Percentiles rank a stretch among this genome's conserved stretches.
These are phyloP conservation scores for Daucus carota DNA, from an alignment of 129 eudicot genomes.

Conservation along the genomic window DH1_v3.0 NC_030385.2:11775501-11776000, in stretches of 20 bases:
- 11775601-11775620: background rate
- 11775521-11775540: background rate
- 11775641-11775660: constrained; percentile 1
- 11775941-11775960: constrained; percentile 18
- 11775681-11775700: background rate
- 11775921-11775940: constrained; percentile 23
- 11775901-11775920: constrained; percentile 11
- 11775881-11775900: constrained; percentile 31
- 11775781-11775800: constrained; percentile 6
- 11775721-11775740: background rate
- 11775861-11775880: constrained; percentile 5
- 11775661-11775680: constrained; percentile 9
- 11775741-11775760: constrained; percentile 20
- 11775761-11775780: constrained; percentile 19
- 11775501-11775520: background rate
- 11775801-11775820: background rate
- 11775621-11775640: background rate
- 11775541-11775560: background rate
- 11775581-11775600: background rate
- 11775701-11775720: background rate
- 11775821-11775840: constrained; percentile 17
- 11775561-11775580: background rate
- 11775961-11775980: constrained; percentile 23
- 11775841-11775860: constrained; percentile 25
- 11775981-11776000: constrained; percentile 23